Evolutionary conservation across 1,284 basidiomycete genomes (phyloP).

Genomic region (Pyrrhoderma noxium): DNA sequence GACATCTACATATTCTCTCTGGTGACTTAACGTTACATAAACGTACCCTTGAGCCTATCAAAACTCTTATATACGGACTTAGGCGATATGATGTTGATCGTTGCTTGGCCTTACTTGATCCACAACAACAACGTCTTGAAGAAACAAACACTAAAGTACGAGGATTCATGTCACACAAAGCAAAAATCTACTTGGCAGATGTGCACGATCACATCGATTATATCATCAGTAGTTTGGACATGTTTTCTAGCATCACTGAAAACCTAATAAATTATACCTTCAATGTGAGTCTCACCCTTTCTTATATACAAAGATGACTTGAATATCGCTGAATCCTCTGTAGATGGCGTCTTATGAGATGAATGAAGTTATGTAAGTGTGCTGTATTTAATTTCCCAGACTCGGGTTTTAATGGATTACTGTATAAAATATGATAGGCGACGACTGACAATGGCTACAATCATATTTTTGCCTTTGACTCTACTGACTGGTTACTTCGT

Average conservation of each 20-base stretch:
- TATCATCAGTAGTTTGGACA: conserved; percentile 56
- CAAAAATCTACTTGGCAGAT: conserved; percentile 64
- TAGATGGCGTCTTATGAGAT: conserved; percentile 64
- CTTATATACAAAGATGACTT: conserved; percentile 3
- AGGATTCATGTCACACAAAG: conserved; percentile 62
- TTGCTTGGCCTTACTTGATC: conserved; percentile 46
- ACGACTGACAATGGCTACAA: conserved; percentile 54
- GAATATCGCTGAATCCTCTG: conserved; percentile 7
- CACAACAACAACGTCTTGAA: conserved; percentile 22
- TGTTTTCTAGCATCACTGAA: conserved; percentile 59
- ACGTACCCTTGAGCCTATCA: conserved; percentile 61
- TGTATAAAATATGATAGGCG: conserved; percentile 29
- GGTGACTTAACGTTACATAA: conserved; percentile 66
- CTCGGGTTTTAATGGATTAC: neutral
- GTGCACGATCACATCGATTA: conserved; percentile 68
- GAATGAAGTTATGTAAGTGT: conserved; percentile 58
- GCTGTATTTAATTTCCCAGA: conserved; percentile 4
- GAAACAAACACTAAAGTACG: conserved; percentile 30
- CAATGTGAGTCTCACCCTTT: conserved; percentile 33
- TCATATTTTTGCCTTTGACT: conserved; percentile 64
- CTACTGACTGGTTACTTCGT: conserved; percentile 69
- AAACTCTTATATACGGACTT: conserved; percentile 57
- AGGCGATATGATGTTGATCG: conserved; percentile 61
- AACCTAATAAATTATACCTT: conserved; percentile 67
- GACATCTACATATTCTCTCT: conserved; percentile 61